Evolutionary conservation across 108 stramenopile genomes (phyloP), one percentile per base, ranked within the genome.

Genomic region (Cyclotella cryptica): DNA sequence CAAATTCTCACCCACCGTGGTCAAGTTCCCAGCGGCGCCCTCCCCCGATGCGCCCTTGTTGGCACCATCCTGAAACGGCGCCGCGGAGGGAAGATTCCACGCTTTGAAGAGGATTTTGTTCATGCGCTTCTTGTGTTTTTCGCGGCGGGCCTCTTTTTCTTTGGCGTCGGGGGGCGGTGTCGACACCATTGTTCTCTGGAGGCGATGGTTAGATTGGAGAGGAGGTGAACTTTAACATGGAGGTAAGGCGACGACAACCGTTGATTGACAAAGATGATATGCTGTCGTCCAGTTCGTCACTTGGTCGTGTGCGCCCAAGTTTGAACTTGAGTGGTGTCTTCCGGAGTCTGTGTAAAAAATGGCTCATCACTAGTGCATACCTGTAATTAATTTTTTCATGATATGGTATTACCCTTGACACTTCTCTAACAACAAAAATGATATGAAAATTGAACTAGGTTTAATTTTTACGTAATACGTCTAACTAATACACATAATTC

Each of bases 71-170:
- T 93, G 90, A 86, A 93, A 94, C 22, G 86, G 86, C 27, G 79
- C 82, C n/a, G 89, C 70, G 27, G 87, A 63, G 29, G 82, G 68
- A 52, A 93, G 69, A 57, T 82, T 76, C 93, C 93, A 94, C 12
- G 89, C 91, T 40, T 86, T 81, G 60, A 86, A 79, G 11, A 94
- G 67, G 27, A 94, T 86, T 62, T 92, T 92, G 28, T 81, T 88
- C 93, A 94, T 92, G 28, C 86, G 78, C 43, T 86, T 79, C 47
- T 75, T 67, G 45, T 90, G 90, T 74, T 92, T 92, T 69, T 78
- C 66, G 43, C 87, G 84, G 66, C 88, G 88, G 66, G 83, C 88
- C 62, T 88, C 90, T 76, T 85, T 87, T 35, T 91, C 86, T 67
- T 51, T 19, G 49, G 17, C 19, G 3, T 17, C n/a, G 49, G 49